Percentiles rank a stretch among this genome's conserved stretches.
Conservation (phyloP, 2,329 filamentous ascomycete species). For the Thielaviopsis musarum region DNA sequence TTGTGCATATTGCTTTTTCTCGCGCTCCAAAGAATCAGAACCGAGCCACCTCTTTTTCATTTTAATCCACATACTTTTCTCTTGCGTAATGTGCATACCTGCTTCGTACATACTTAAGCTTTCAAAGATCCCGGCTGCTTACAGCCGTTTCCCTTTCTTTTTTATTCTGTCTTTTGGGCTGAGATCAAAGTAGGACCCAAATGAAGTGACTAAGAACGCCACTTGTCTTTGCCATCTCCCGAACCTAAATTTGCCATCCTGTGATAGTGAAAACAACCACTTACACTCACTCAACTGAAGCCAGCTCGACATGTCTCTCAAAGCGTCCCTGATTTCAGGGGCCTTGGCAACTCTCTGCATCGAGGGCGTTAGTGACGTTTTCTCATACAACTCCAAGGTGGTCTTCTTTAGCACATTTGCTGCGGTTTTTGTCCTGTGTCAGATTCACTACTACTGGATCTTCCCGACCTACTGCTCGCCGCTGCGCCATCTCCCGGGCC, state of each 20-base stretch:
- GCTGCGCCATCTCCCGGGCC: constrained; percentile 27
- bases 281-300: not conserved
- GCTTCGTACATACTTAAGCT: not conserved
- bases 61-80: not conserved
- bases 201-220: too few species aligned
- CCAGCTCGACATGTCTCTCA: not conserved
- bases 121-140: too few species aligned
- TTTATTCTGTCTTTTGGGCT: too few species aligned
- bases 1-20: not conserved
- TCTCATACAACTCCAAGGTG: not conserved
- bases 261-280: not conserved
- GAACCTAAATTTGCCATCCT: too few species aligned
- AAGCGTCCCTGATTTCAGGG: not conserved
- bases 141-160: not conserved
- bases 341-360: not conserved
- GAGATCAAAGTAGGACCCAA: too few species aligned
- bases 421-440: not conserved
- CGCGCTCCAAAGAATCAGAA: not conserved
- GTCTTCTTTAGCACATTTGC: not conserved
- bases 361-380: not conserved
- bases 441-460: constrained; percentile 22
- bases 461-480: constrained; percentile 28
- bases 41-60: not conserved
- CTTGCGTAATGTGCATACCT: too few species aligned
- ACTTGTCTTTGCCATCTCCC: too few species aligned